Conservation (phyloP, 495 filamentous ascomycete genomes). For the Xylaria flabelliformis region DNA sequence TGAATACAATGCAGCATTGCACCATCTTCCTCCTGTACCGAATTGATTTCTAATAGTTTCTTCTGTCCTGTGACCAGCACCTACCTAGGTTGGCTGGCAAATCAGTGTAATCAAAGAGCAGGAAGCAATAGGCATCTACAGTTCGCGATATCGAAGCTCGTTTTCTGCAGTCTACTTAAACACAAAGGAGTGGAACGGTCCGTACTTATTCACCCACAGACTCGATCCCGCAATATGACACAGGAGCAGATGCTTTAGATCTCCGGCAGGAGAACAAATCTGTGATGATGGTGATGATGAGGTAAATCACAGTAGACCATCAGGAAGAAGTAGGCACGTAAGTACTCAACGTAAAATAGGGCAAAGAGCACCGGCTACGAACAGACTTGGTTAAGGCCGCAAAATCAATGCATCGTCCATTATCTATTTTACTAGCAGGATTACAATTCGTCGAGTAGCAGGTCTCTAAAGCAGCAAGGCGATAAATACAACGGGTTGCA, state of each 20-base stretch:
- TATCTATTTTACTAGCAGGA: neutral
- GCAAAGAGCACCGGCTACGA: neutral
- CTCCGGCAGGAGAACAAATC: neutral
- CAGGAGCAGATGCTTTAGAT: neutral
- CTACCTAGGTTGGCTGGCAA: neutral
- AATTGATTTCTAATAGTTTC: neutral
- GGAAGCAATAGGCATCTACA: neutral
- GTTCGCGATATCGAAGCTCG: neutral
- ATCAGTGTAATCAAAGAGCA: neutral
- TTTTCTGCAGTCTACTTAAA: neutral
- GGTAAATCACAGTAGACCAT: too few species aligned
- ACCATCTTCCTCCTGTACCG: neutral
- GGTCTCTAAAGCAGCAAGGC: neutral
- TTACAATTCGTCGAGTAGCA: slow-evolving; percentile 3
- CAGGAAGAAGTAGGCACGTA: neutral
- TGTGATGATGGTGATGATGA: neutral
- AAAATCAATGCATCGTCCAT: neutral
- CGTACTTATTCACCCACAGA: neutral
- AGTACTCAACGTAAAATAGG: neutral
- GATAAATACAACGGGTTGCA: neutral
- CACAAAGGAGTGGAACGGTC: neutral
- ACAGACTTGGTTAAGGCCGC: neutral
- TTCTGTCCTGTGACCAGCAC: neutral
- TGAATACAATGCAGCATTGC: slow-evolving; percentile 20
- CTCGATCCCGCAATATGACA: neutral